These are phyloP conservation scores for Pseudocercospora vitis DNA, from an alignment of 2,329 filamentous ascomycete genomes.

Conservation along the genomic window DNA sequence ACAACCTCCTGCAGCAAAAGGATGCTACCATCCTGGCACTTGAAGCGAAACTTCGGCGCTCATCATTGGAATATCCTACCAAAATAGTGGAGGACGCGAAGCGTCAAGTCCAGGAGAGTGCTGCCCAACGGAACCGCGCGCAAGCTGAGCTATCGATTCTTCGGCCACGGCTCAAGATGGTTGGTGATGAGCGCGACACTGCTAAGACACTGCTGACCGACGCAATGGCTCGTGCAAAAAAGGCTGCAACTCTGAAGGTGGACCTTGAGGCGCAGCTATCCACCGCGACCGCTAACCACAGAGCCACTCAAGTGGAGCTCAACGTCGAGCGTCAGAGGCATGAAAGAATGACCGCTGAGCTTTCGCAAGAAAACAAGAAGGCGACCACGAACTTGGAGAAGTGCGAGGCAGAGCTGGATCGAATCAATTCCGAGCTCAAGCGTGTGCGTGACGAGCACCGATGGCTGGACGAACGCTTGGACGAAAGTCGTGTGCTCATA, in stretches of 20 bases:
- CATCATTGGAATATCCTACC: background rate
- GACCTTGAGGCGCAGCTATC: background rate
- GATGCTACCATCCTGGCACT: background rate
- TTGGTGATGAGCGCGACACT: background rate
- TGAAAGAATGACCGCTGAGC: background rate
- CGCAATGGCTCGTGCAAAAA: background rate
- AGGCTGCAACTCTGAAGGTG: background rate
- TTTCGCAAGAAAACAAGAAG: background rate
- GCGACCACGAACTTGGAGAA: background rate
- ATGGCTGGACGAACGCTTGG: background rate
- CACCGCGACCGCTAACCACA: no score
- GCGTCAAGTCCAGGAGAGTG: background rate
- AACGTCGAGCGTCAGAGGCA: background rate
- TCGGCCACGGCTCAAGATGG: background rate
- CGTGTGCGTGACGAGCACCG: background rate
- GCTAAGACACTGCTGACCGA: background rate
- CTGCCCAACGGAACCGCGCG: background rate
- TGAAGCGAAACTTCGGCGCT: background rate
- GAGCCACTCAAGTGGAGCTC: no score
- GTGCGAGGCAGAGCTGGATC: background rate
- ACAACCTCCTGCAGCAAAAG: background rate
- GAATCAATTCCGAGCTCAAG: background rate
- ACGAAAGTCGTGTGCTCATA: background rate
- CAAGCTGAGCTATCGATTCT: background rate
- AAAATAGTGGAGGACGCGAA: background rate